These are phyloP conservation scores for Annulohypoxylon nitens DNA, from an alignment of 495 filamentous ascomycete species.

Conservation along the genomic window DNA sequence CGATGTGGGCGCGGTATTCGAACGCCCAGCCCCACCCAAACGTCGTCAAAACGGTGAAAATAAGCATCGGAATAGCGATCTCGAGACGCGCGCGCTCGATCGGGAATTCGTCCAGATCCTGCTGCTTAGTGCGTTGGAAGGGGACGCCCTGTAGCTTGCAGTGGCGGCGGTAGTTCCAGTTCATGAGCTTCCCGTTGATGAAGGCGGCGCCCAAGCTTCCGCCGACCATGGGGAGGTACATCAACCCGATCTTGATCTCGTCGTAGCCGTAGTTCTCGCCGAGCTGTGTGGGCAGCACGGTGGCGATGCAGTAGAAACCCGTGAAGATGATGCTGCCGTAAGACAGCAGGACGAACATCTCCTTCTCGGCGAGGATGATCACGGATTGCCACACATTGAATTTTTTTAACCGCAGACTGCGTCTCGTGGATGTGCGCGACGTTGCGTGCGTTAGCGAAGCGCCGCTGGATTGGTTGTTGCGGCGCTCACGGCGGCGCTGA, in stretches of 20 bases:
- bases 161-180: slow-evolving; percentile 66
- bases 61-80: slow-evolving; percentile 64
- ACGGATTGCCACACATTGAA: slow-evolving; percentile 74
- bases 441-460: slow-evolving; percentile 15
- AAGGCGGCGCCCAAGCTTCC: slow-evolving; percentile 72
- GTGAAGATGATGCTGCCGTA: slow-evolving; percentile 70
- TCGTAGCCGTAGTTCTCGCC: slow-evolving; percentile 68
- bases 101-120: slow-evolving; percentile 68
- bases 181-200: slow-evolving; percentile 67
- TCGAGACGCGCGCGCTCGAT: slow-evolving; percentile 75
- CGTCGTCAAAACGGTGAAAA: slow-evolving; percentile 54
- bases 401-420: slow-evolving; percentile 55
- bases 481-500: slow-evolving; percentile 21
- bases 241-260: slow-evolving; percentile 70
- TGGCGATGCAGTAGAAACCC: slow-evolving; percentile 71
- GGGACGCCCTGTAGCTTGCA: slow-evolving; percentile 59
- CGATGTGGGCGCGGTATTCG: slow-evolving; percentile 55
- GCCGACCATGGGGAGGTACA: slow-evolving; percentile 68
- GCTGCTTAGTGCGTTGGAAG: slow-evolving; percentile 59
- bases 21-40: slow-evolving; percentile 72
- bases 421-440: slow-evolving; percentile 43
- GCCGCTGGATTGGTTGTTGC: slow-evolving; percentile 1
- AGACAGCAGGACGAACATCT: slow-evolving; percentile 69
- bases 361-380: slow-evolving; percentile 70
- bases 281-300: slow-evolving; percentile 65